phyloP scores from a whole-genome alignment of 106 monocot genomes.

The Ottelia alismoides region DNA sequence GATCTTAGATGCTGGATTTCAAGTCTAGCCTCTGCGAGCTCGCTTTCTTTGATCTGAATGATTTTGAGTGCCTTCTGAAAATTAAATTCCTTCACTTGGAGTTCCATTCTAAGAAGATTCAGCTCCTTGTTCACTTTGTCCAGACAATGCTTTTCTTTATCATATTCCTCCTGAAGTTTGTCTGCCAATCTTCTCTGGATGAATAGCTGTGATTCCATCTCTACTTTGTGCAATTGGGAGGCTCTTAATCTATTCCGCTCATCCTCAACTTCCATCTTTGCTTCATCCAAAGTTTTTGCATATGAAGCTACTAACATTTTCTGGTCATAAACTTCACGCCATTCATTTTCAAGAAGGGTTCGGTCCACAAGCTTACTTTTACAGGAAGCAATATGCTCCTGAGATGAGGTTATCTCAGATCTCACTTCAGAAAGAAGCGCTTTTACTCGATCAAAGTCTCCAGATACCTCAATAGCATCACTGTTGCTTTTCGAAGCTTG shows the following conservation, averaged over 20 bases:
- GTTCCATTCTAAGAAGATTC: conserved; percentile 23
- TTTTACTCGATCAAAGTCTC: conserved; percentile 32
- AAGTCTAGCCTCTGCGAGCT: conserved; percentile 30
- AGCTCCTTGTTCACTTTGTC: conserved; percentile 24
- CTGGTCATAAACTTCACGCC: conserved; percentile 23
- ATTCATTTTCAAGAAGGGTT: conserved; percentile 22
- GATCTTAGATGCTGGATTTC: conserved; percentile 33
- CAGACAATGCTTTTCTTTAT: conserved; percentile 18
- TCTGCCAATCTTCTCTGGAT: conserved; percentile 7
- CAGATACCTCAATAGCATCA: conserved; percentile 13
- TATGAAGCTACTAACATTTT: conserved; percentile 20
- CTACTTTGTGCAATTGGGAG: conserved; percentile 6
- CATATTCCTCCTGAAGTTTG: conserved; percentile 22
- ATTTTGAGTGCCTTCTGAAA: conserved; percentile 16
- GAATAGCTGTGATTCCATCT: conserved; percentile 20
- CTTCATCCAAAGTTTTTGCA: conserved; percentile 22
- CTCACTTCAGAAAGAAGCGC: conserved; percentile 30
- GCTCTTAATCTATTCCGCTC: conserved; percentile 24
- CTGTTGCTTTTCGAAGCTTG: conserved; percentile 12
- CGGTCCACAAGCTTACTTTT: conserved; percentile 23
- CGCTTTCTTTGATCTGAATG: conserved; percentile 36
- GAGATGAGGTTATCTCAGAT: conserved; percentile 34
- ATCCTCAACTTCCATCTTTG: conserved; percentile 27
- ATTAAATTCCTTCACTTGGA: conserved; percentile 24
- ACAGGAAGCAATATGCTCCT: conserved; percentile 28